These are phyloP conservation scores for Xylariomycetidae sp. DNA, from an alignment of 2,329 filamentous ascomycete species.

Conservation along the genomic window DNA sequence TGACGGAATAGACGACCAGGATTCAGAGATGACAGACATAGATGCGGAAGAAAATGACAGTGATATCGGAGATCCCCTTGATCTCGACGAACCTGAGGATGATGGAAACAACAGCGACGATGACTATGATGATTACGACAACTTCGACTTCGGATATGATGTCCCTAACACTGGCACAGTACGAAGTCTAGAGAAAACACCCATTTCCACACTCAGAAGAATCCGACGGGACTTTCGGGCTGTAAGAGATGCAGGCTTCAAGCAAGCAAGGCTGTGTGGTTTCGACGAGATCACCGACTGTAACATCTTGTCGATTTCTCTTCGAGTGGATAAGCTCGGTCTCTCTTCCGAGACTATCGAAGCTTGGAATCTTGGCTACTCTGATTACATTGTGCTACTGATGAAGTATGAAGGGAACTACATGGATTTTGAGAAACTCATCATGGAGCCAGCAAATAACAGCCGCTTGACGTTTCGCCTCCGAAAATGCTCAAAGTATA, in stretches of 20 bases:
- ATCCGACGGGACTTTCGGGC: slow-evolving; percentile 57
- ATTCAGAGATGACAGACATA: slow-evolving; percentile 17
- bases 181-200: background rate
- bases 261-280: slow-evolving; percentile 57
- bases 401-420: slow-evolving; percentile 63
- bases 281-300: slow-evolving; percentile 35
- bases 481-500: slow-evolving; percentile 67
- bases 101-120: slow-evolving; percentile 16
- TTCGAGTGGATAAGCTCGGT: slow-evolving; percentile 63
- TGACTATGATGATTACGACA: slow-evolving; percentile 25
- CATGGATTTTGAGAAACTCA: slow-evolving; percentile 49
- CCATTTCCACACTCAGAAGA: slow-evolving; percentile 19
- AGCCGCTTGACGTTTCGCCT: slow-evolving; percentile 53
- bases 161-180: slow-evolving; percentile 7
- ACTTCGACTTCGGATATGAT: slow-evolving; percentile 24
- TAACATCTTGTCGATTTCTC: slow-evolving; percentile 60
- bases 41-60: slow-evolving; percentile 16
- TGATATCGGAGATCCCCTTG: slow-evolving; percentile 15
- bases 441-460: slow-evolving; percentile 32
- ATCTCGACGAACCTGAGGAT: slow-evolving; percentile 20
- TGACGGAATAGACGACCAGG: slow-evolving; percentile 28
- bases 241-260: slow-evolving; percentile 64
- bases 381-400: slow-evolving; percentile 70
- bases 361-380: slow-evolving; percentile 66
- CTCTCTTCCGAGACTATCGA: slow-evolving; percentile 70